Percentiles rank a stretch among this genome's conserved stretches.
phyloP scores from a whole-genome alignment of 352 stramenopile species.

The Globisporangium apiculatum region DNA sequence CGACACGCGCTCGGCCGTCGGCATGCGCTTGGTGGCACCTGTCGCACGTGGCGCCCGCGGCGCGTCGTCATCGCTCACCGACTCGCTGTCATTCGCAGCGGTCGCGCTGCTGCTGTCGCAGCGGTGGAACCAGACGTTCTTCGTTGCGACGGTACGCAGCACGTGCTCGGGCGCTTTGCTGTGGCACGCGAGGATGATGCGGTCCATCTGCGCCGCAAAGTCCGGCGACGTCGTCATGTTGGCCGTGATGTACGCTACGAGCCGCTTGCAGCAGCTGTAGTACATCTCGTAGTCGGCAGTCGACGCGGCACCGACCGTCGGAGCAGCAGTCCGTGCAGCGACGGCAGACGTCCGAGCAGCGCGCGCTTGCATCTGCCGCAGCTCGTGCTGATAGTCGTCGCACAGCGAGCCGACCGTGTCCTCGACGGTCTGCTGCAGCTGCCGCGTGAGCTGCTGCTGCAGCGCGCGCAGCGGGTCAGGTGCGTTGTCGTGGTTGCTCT shows the following conservation, averaged over 20 bases:
- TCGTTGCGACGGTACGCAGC: conserved; percentile 48
- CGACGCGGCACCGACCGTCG: conserved; percentile 10
- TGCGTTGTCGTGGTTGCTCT: too few relatives aligned
- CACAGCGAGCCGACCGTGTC: conserved; percentile 48
- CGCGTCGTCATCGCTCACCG: conserved; percentile 8
- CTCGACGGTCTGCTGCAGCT: conserved; percentile 36
- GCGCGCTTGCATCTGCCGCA: background rate
- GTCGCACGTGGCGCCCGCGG: background rate
- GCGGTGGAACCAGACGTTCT: conserved; percentile 52
- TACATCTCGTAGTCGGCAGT: conserved; percentile 47
- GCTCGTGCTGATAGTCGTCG: conserved; percentile 25
- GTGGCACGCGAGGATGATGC: conserved; percentile 60
- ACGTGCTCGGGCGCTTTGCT: conserved; percentile 44
- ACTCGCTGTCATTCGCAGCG: background rate
- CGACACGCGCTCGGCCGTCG: conserved; percentile 5
- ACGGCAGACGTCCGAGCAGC: conserved; percentile 3
- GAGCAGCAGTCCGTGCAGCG: conserved; percentile 10
- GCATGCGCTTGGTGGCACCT: background rate
- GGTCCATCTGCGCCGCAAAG: conserved; percentile 62
- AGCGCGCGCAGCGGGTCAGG: conserved; percentile 21
- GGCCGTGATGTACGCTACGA: conserved; percentile 53
- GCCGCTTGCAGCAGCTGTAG: conserved; percentile 42
- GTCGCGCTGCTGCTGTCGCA: conserved; percentile 2
- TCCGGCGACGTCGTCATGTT: conserved; percentile 54
- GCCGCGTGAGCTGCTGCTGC: conserved; percentile 23